A percentile compares a stretch with the other conserved stretches of the same genome.
Conservation (phyloP, 345 rosid species). For the Hibiscus mutabilis region DNA sequence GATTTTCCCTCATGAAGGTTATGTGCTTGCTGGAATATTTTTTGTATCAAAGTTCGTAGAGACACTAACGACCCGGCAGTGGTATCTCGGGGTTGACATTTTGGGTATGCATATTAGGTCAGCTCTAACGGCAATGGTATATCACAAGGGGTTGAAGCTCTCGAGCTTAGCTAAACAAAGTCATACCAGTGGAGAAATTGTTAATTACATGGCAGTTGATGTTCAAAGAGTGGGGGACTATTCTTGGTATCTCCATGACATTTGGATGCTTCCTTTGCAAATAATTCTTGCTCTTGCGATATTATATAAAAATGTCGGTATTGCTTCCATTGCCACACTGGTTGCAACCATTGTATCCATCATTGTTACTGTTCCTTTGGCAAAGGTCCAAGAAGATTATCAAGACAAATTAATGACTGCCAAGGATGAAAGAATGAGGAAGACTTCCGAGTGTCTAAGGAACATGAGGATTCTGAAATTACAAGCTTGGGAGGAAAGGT, state of each 20-base stretch:
- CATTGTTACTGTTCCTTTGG: constrained; percentile 73
- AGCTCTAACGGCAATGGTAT: constrained; percentile 95
- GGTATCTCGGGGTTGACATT: constrained; percentile 99
- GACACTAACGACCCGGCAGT: constrained; percentile 92
- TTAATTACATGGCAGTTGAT: constrained; percentile 98
- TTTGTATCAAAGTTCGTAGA: constrained; percentile 85
- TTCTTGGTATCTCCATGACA: constrained; percentile 97
- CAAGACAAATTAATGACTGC: constrained; percentile 96
- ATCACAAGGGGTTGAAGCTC: constrained; percentile 80
- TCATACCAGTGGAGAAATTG: constrained; percentile 94
- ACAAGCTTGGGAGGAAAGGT: constrained; percentile 99
- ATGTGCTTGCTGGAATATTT: constrained; percentile 89
- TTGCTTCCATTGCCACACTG: constrained; percentile 86
- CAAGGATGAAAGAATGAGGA: constrained; percentile 99
- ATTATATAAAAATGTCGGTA: constrained; percentile 89
- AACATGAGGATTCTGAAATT: constrained; percentile 96
- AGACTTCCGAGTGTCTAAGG: constrained; percentile 93
- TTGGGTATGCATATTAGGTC: constrained; percentile 99
- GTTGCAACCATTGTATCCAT: constrained; percentile 86
- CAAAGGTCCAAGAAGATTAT: constrained; percentile 86
- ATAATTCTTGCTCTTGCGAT: constrained; percentile 94
- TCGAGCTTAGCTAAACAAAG: constrained; percentile 88
- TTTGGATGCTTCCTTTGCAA: constrained; percentile 99
- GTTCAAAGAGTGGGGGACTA: constrained; percentile 96
- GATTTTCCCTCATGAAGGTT: constrained; percentile 89